Percentiles rank a stretch among this genome's conserved stretches.
phyloP scores from a whole-genome alignment of 169 alveolate genomes.

The Plasmodium ovale region DNA sequence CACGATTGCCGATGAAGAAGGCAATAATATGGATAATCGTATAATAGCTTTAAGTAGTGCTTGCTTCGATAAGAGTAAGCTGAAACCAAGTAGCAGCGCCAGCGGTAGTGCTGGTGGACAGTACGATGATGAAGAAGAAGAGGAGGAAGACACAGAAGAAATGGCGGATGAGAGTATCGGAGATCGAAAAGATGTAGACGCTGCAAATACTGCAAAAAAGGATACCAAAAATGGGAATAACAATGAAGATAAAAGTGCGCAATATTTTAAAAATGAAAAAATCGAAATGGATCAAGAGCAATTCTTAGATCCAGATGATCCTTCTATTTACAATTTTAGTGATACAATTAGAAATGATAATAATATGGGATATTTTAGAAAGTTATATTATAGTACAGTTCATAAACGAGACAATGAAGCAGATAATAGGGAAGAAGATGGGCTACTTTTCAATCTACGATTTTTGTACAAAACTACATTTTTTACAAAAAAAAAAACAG shows the following conservation, averaged over 20 bases:
- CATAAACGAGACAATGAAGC: neutral
- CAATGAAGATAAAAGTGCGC: neutral
- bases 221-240: neutral
- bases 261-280: conserved; percentile 7
- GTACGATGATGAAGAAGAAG: neutral
- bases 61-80: neutral
- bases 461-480: conserved; percentile 46
- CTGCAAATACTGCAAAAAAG: neutral
- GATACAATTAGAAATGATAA: neutral
- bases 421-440: neutral
- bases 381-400: conserved; percentile 17
- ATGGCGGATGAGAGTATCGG: neutral
- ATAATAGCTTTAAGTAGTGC: conserved; percentile 6
- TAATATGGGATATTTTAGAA: conserved; percentile 19
- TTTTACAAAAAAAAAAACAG: conserved; percentile 17
- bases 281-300: neutral
- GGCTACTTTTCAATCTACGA: conserved; percentile 9
- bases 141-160: conserved; percentile 15
- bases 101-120: conserved; percentile 11
- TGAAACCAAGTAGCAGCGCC: neutral
- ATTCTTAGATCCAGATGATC: neutral
- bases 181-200: neutral
- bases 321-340: neutral
- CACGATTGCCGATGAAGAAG: neutral
- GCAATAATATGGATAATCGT: neutral